Base-by-base conservation (phyloP, 192 early-diverging fungal genomes). In the Coemansia sp. region DNA sequence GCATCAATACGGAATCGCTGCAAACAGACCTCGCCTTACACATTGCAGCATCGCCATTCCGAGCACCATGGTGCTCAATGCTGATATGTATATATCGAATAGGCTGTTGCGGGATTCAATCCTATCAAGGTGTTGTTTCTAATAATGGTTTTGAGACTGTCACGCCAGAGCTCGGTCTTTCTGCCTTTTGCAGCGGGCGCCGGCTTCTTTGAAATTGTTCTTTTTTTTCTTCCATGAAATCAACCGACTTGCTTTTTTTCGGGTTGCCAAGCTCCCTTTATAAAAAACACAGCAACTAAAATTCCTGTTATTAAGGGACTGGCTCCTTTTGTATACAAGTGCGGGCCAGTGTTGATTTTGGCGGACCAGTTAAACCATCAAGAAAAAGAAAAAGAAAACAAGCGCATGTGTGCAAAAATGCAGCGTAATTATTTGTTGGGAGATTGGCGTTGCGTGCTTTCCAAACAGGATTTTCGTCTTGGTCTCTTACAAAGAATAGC, bases 391-490 rank as follows among this genome's bases (percentile, higher is more conserved):
- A 38, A 7, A 38, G 36, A 38, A 45, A 45, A 7, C 5, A 45
- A 14, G 7, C 16, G 42, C 42, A 45, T 45, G 42, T 14, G 42
- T 45, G 42, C 30, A 6, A 14, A 1, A 55, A 56, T 56, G 30
- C 54, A 33, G 5, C 10, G 30, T 32, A 56, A 56, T 56, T 32
- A 56, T 56, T 45, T 50, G 54, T 56, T 56, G 54, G 30, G 54
- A 32, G 54, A 56, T 56, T 31, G 54, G 32, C 54, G 32, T 56
- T 29, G 32, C 54, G 54, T 31, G 54, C 54, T 56, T 56, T 56
- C 14, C 30, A 56, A 56, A 56, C 54, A 17, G 54, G 54, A 33
- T 56, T 56, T 56, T 56, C 31, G 29, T 1, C 10, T 33, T 31
- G 29, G 8, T 30, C 30, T 45, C 42, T 45, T 45, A 16, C 5